Percentiles rank a stretch among this genome's conserved stretches.
These are phyloP conservation scores for Mesembryanthemum crystallinum DNA, from an alignment of 148 eudicot species.

Conservation along the genomic window DNA sequence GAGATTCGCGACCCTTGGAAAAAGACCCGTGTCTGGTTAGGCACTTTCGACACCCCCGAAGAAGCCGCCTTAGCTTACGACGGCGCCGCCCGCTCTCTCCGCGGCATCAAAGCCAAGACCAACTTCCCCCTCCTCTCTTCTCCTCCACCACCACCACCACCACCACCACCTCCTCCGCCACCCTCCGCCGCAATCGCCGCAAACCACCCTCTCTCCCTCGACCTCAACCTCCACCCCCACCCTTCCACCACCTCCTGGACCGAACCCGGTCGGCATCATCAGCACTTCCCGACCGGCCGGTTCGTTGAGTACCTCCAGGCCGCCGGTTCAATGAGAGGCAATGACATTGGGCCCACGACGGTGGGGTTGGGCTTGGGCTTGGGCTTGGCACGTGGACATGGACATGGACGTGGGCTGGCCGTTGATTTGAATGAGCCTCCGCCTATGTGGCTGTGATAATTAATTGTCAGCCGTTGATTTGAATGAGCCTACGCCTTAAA, in stretches of 20 bases:
- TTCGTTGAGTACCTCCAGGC: slow-evolving; percentile 31
- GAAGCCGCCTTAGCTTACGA: slow-evolving; percentile 49
- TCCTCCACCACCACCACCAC: slow-evolving; percentile 2
- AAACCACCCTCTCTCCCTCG: slow-evolving; percentile 12
- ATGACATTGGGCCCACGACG: neutral
- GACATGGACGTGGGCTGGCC: slow-evolving; percentile 23
- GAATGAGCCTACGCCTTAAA: no score
- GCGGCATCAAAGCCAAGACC: slow-evolving; percentile 45
- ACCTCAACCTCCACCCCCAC: slow-evolving; percentile 20
- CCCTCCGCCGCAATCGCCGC: neutral
- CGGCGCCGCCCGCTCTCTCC: slow-evolving; percentile 42
- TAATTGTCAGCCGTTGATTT: neutral
- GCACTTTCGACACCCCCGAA: slow-evolving; percentile 47
- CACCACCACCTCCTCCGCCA: slow-evolving; percentile 4
- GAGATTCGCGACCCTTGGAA: slow-evolving; percentile 49
- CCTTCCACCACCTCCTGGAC: neutral
- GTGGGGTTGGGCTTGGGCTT: slow-evolving; percentile 19
- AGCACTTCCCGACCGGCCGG: slow-evolving; percentile 18
- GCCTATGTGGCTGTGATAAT: slow-evolving; percentile 29
- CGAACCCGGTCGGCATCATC: neutral
- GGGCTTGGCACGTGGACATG: slow-evolving; percentile 13
- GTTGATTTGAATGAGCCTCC: slow-evolving; percentile 43
- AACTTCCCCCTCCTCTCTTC: slow-evolving; percentile 32
- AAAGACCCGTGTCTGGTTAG: slow-evolving; percentile 46
- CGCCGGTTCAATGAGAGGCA: slow-evolving; percentile 2